Evolutionary conservation across 2,329 filamentous ascomycete species (phyloP), one percentile per base, ranked within the genome.

Genomic region (Diaporthe destruens): DNA sequence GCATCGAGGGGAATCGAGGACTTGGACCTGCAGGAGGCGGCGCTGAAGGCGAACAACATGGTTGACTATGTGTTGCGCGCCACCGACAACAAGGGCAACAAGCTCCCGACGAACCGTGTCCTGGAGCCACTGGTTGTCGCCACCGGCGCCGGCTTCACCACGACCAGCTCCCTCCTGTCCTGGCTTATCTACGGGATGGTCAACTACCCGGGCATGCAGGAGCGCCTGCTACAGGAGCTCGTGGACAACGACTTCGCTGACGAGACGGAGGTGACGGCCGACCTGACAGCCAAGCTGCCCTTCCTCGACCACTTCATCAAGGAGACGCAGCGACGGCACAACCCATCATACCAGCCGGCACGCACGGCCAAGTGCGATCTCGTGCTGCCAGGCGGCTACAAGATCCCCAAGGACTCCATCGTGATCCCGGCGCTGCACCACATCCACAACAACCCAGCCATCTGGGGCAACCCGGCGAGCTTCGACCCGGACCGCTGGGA

Each of bases 401-500:
- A 83, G 70, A 77, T 91, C 0, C 86, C 88, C 36, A 82, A 84
- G 69, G 87, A 85, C 75, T 77, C 83, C 0, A 81, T 91, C 42
- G 81, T 91, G 39, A 87, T 91, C 69, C 83, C 86, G 0, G 86
- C 87, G 0, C 78, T 87, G n/a, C 84, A 85, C 74, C 83, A 84
- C 76, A 85, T 87, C 61, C 85, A 86, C 79, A 85, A 87, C 77
- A 90, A 90, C 80, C 82, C 86, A 0, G 81, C 80, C 2, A 71
- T 87, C 2, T 92, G 89, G 90, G 85, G 88, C 56, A 88, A 90
- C 76, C 90, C 89, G 0, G 79, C 82, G 1, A 82, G 82, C 0
- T 91, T 91, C 76, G 83, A 91, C 75, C 88, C 89, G 0, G 89
- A 91, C 73, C 82, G 90, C 2, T 91, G 90, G 90, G 85, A 87